Conservation (phyloP, 345 rosid species). For the Syzygium aqueum region DNA sequence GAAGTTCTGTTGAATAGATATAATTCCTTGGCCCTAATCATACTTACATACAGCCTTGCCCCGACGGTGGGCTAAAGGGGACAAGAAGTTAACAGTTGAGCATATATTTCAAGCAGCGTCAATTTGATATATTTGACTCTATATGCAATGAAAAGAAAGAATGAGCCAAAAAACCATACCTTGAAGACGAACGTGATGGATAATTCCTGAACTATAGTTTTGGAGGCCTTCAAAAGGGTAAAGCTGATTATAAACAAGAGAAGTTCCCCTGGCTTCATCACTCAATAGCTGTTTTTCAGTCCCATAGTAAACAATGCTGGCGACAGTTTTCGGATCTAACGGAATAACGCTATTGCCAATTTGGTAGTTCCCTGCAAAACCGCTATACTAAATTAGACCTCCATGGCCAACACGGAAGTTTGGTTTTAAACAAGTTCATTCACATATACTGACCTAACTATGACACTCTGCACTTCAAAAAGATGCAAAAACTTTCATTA, state of each 20-base stretch:
- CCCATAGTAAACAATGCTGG: conserved; percentile 61
- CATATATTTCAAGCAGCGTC: not conserved
- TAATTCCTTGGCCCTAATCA: not conserved
- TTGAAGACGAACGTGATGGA: conserved; percentile 71
- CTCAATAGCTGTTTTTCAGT: conserved; percentile 6
- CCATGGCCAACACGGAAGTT: not conserved
- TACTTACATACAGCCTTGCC: not conserved
- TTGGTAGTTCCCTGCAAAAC: conserved; percentile 47
- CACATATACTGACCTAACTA: not conserved
- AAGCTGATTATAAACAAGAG: conserved; percentile 55
- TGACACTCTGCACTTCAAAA: not conserved
- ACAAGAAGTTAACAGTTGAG: not conserved
- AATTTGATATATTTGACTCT: not conserved
- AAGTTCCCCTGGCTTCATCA: conserved; percentile 37
- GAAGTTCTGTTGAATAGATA: not conserved
- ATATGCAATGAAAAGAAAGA: not conserved
- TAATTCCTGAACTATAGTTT: conserved; percentile 83
- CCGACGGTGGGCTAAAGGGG: not conserved
- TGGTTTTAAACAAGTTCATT: not conserved
- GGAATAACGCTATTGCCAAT: conserved; percentile 36
- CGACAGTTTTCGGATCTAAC: conserved; percentile 37
- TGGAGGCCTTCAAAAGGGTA: conserved; percentile 48
- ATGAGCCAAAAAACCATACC: conserved; percentile 11
- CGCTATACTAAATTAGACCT: not conserved
- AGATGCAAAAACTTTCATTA: not conserved